phyloP scores from a whole-genome alignment of 148 eudicot genomes.

The Arctostaphylos glauca region DNA sequence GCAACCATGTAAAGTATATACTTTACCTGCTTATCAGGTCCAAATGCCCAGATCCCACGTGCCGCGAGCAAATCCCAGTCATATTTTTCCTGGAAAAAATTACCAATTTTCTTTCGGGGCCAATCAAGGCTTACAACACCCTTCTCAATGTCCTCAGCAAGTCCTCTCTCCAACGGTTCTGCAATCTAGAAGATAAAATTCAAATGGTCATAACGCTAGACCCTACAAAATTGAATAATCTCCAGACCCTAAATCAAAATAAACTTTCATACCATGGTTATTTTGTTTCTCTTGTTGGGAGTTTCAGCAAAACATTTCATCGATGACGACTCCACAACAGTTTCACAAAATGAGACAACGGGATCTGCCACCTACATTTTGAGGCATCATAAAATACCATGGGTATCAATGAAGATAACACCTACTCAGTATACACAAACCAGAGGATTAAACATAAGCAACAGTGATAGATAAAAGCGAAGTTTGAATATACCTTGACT shows the following conservation, averaged over 20 bases:
- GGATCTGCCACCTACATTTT: constrained; percentile 90
- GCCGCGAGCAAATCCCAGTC: constrained; percentile 99
- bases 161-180: constrained; percentile 95
- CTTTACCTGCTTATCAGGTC: constrained; percentile 93
- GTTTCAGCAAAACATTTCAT: constrained; percentile 99
- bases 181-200: constrained; percentile 59
- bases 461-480: not conserved
- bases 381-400: not conserved
- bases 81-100: constrained; percentile 86
- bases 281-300: constrained; percentile 92
- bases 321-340: constrained; percentile 94
- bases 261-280: constrained; percentile 71
- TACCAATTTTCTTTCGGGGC: constrained; percentile 86
- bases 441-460: not conserved
- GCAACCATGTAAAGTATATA: constrained; percentile 11
- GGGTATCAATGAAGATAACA: not conserved
- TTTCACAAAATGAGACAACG: constrained; percentile 98
- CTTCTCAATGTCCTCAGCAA: constrained; percentile 95
- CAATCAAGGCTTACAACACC: constrained; percentile 90
- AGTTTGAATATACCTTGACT: constrained; percentile 64
- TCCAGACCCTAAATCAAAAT: not conserved
- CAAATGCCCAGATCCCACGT: constrained; percentile 99
- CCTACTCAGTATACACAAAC: not conserved
- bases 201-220: not conserved
- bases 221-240: not conserved